phyloP scores from a whole-genome alignment of 352 stramenopile species.

The Peronospora destructor region DNA sequence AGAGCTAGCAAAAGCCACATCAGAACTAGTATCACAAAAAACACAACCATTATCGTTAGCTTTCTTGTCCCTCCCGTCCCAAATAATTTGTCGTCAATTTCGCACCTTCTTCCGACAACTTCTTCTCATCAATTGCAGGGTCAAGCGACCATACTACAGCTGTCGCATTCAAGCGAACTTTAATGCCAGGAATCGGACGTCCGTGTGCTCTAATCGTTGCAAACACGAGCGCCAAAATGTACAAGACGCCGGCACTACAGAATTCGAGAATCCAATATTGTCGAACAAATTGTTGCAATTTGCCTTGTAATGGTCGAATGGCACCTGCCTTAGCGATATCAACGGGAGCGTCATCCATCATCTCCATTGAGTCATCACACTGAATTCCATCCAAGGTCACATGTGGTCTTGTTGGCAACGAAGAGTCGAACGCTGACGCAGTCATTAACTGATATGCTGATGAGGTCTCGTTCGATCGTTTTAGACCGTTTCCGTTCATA shows the following conservation, averaged over 20 bases:
- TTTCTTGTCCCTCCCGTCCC: too few relatives aligned
- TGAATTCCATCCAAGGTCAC: neutral
- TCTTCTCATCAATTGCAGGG: constrained; percentile 43
- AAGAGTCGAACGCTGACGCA: constrained; percentile 2
- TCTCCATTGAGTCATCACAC: constrained; percentile 8
- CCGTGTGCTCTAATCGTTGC: constrained; percentile 46
- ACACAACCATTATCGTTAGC: neutral
- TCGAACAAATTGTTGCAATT: constrained; percentile 19
- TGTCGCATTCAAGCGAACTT: constrained; percentile 40
- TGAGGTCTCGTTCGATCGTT: constrained; percentile 2
- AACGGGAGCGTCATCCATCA: constrained; percentile 10
- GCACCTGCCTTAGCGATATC: constrained; percentile 11
- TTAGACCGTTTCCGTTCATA: constrained; percentile 5
- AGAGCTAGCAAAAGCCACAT: constrained; percentile 37
- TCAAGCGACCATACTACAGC: constrained; percentile 38
- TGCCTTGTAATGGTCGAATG: neutral
- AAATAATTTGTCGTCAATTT: neutral
- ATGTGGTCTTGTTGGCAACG: neutral
- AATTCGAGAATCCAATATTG: constrained; percentile 58
- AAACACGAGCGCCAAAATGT: constrained; percentile 41
- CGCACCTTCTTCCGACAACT: constrained; percentile 37
- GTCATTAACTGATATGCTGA: constrained; percentile 18
- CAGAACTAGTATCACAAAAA: constrained; percentile 29
- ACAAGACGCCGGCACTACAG: constrained; percentile 36
- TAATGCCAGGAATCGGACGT: constrained; percentile 46